These are phyloP conservation scores for Acmispon strigosus DNA, from an alignment of 306 rosid genomes.

Conservation along the genomic window DNA sequence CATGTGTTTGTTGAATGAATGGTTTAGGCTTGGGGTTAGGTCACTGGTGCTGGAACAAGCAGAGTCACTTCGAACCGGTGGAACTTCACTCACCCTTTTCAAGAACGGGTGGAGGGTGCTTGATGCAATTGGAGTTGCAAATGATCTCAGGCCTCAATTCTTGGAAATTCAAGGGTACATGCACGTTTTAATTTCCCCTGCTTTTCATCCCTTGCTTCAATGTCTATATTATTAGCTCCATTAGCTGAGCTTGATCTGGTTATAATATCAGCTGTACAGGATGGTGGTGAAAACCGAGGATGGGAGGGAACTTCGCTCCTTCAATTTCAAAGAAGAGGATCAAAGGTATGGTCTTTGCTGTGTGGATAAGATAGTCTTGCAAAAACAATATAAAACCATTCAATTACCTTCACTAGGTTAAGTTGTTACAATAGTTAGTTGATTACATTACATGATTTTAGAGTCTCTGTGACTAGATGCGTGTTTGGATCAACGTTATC, in stretches of 20 bases:
- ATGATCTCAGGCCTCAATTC: conserved; percentile 64
- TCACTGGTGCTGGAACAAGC: conserved; percentile 37
- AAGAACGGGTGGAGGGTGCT: conserved; percentile 86
- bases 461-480: no score
- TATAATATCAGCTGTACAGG: conserved; percentile 76
- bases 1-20: neutral
- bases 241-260: conserved; percentile 40
- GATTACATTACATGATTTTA: no score
- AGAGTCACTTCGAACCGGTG: conserved; percentile 42
- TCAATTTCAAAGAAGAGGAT: conserved; percentile 81
- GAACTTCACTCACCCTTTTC: conserved; percentile 87
- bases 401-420: no score
- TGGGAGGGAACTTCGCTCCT: conserved; percentile 72
- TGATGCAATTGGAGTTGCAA: conserved; percentile 84
- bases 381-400: no score
- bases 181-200: neutral
- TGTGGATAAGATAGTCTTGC: neutral
- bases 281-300: conserved; percentile 66
- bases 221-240: neutral
- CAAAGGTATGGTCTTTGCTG: conserved; percentile 35
- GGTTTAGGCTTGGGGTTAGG: conserved; percentile 61
- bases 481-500: no score
- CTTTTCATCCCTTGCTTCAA: neutral
- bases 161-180: conserved; percentile 76
- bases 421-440: no score